phyloP scores from a whole-genome alignment of 305 asterid species.

The Fraxinus greggii region DNA sequence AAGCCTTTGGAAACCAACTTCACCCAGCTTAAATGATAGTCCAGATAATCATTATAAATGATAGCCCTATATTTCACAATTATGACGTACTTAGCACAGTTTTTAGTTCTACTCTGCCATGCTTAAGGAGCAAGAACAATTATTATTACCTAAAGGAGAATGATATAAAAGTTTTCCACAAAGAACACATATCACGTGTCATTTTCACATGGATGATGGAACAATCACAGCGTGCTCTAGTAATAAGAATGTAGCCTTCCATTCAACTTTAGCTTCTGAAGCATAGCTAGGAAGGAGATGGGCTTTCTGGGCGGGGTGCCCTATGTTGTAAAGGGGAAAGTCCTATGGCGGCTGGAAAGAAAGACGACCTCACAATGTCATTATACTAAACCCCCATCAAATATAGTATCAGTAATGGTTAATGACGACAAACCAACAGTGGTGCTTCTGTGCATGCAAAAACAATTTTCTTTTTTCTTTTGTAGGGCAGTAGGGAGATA shows the following conservation, averaged over 20 bases:
- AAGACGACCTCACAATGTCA: not conserved
- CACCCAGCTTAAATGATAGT: not conserved
- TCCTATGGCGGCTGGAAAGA: too few relatives aligned
- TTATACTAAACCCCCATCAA: not conserved
- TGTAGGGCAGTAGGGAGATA: not conserved
- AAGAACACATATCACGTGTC: too few relatives aligned
- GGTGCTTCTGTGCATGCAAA: not conserved
- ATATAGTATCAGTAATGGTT: not conserved
- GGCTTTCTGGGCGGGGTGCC: too few relatives aligned
- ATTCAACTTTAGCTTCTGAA: not conserved
- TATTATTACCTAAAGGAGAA: too few relatives aligned
- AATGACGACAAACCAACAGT: not conserved
- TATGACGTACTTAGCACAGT: not conserved
- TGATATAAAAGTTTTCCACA: too few relatives aligned
- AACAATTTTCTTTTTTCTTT: not conserved
- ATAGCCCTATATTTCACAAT: not conserved
- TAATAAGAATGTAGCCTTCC: not conserved
- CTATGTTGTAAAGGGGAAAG: too few relatives aligned
- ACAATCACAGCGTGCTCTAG: not conserved
- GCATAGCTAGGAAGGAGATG: too few relatives aligned
- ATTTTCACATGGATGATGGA: too few relatives aligned
- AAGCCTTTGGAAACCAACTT: not conserved
- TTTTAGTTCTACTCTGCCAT: too few relatives aligned
- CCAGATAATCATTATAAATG: not conserved
- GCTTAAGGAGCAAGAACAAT: too few relatives aligned